Evolutionary conservation across 305 asterid species (phyloP), one percentile per base, ranked within the genome.

Genomic region (Fraxinus greggii): DNA sequence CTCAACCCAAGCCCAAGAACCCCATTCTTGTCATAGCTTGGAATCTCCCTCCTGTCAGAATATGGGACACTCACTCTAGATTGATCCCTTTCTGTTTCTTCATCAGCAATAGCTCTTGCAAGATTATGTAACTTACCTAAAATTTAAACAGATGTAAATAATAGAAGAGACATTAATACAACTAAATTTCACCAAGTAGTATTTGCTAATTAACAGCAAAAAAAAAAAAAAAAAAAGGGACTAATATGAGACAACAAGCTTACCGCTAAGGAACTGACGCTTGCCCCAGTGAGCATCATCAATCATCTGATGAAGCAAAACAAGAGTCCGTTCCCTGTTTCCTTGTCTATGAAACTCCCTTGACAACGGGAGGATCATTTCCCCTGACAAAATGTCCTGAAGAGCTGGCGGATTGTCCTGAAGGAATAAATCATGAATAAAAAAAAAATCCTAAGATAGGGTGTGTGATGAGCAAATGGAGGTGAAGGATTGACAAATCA

Each of bases 271-370:
- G 89, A 96, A 96, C 89, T 96, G 99, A 42, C 98, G 92, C 87
- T 96, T 96, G 79, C 98, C 99, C 92, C 84, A 86, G 86, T 96
- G 97, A 88, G 99, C 99, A 93, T 96, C 99, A 86, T 93, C 99
- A 88, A 96, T 96, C 99, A 96, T 96, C 87, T 96, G 99, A 86
- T 94, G 97, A 80, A 96, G 90, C 98, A 96, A 89, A 86, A 88
- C 93, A 86, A 96, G 97, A 83, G 99, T 98, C 26, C 99, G 98
- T 80, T 94, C 99, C 86, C 95, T 89, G 86, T 96, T 94, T 79
- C 97, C 98, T 84, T 94, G 97, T 80, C 92, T 86, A 80, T 90
- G 91, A 75, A 87, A 90, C 87, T 92, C 99, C 84, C 84, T 92
- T 59, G 97, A 89, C 77, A 86, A 85, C 29, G 89, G 85, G 72